A percentile compares a stretch with the other conserved stretches of the same genome.
These are phyloP conservation scores for Mycena capillaripes DNA, from an alignment of 768 basidiomycete genomes.

Conservation along the genomic window DNA sequence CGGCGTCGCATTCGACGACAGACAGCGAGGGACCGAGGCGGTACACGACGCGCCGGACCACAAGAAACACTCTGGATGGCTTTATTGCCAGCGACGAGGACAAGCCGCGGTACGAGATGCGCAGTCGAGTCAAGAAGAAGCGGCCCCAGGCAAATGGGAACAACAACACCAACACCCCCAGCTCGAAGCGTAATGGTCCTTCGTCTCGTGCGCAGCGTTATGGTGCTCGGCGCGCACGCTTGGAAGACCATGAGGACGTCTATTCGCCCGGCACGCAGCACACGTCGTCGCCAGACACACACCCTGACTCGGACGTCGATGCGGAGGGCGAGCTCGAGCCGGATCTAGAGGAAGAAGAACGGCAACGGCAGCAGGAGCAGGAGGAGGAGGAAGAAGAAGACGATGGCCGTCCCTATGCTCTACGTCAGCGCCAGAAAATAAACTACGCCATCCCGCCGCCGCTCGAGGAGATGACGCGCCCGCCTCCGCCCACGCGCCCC, in stretches of 20 bases:
- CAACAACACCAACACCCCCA: conserved; percentile 29
- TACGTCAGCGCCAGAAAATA: conserved; percentile 76
- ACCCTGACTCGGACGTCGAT: conserved; percentile 55
- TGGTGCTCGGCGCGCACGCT: conserved; percentile 63
- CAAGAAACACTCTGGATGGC: conserved; percentile 43
- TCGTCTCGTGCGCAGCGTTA: conserved; percentile 47
- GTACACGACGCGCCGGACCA: conserved; percentile 30
- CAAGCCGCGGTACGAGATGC: conserved; percentile 54
- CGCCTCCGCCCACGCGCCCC: conserved; percentile 47
- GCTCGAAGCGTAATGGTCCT: conserved; percentile 29
- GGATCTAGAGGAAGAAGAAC: conserved; percentile 51
- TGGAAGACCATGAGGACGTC: conserved; percentile 58
- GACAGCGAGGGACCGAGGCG: conserved; percentile 39
- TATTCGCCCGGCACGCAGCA: conserved; percentile 69
- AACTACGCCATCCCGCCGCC: conserved; percentile 90
- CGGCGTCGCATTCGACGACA: conserved; percentile 32
- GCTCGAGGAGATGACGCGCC: conserved; percentile 75
- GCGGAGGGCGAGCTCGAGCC: conserved; percentile 52
- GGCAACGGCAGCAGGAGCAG: conserved; percentile 41
- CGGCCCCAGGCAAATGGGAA: conserved; percentile 27
- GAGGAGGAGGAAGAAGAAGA: conserved; percentile 56
- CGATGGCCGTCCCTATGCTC: conserved; percentile 69
- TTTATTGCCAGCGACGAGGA: conserved; percentile 62
- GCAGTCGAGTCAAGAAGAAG: conserved; percentile 54
- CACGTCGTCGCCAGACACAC: conserved; percentile 55